Base-by-base conservation (phyloP, 306 rosid species). In the Sicyos baderoa region DNA sequence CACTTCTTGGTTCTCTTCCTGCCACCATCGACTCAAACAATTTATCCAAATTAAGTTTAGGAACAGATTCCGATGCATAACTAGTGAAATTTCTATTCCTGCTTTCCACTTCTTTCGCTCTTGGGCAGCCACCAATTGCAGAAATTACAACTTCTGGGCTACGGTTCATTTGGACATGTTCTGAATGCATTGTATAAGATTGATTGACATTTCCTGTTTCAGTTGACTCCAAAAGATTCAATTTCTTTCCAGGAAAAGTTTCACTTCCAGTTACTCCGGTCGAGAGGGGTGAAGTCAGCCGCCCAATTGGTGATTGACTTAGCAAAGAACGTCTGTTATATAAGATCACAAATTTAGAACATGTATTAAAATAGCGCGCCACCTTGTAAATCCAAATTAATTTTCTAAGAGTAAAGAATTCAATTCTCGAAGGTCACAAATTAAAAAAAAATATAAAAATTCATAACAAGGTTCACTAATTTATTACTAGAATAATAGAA, bases 281-380 rank as follows among this genome's bases (percentile, higher is more conserved):
- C 29, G 79, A 58, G 23, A 77, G 64, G 45, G 98, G 87, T 60
- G 82, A 83, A 48, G 72, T 56, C 74, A 74, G 76, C 74, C 77
- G 81, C 22, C 54, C 81, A 40, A 69, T 66, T 6, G 91, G 96
- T 48, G 95, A 79, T 86, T 89, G 98, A 74, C 87, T 92, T 65
- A 92, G 95, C 93, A 92, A 81, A 53, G 98, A 92, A 78, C 86
- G 96, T 86, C 98, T 92, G 95, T 81, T 32, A 19, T 5, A 78
- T 42, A 72, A 54, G 68, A 44, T 25, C 22, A 48, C 14, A 45
- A 51, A 7, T 35, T 13, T 68, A 22, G 17, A 15, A 21, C 9
- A 74, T 44, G 42, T 66, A 40, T 62, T 18, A 19, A 42, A 62
- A 40, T 62, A 62, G 52, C 11, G 18, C 25, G 35, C 35, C 51